Evolutionary conservation across 306 rosid genomes (phyloP).

Genomic region (Rubus parviflorus): DNA sequence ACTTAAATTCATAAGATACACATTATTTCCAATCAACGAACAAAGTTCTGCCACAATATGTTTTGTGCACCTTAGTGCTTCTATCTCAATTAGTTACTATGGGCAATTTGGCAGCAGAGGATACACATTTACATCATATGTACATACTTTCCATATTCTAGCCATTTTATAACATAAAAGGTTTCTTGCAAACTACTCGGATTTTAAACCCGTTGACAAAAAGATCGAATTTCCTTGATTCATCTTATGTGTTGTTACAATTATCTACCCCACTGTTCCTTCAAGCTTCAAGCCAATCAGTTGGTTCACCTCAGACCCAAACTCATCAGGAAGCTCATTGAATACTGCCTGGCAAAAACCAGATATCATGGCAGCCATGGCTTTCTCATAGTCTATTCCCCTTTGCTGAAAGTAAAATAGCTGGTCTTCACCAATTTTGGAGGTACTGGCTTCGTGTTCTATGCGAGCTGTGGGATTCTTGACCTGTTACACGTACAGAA

Average conservation of each 20-base stretch:
- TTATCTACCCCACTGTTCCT: constrained; percentile 71
- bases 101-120: not conserved
- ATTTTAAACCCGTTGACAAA: constrained; percentile 13
- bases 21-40: not conserved
- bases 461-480: constrained; percentile 85
- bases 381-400: constrained; percentile 86
- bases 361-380: constrained; percentile 98
- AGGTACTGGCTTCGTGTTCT: constrained; percentile 95
- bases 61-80: not conserved
- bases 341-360: constrained; percentile 93
- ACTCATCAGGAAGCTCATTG: constrained; percentile 93
- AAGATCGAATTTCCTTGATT: constrained; percentile 18
- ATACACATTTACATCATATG: constrained; percentile 23
- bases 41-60: not conserved
- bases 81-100: not conserved
- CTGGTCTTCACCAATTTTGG: constrained; percentile 92
- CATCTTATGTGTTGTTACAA: not conserved
- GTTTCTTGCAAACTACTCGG: constrained; percentile 12
- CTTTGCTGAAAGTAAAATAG: constrained; percentile 92
- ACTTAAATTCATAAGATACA: not conserved
- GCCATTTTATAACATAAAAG: not conserved
- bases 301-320: constrained; percentile 94
- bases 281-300: constrained; percentile 96
- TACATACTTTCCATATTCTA: constrained; percentile 13
- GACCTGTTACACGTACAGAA: constrained; percentile 41